Conservation (phyloP, 2,329 filamentous ascomycete species). For the Xylaria sp. region DNA sequence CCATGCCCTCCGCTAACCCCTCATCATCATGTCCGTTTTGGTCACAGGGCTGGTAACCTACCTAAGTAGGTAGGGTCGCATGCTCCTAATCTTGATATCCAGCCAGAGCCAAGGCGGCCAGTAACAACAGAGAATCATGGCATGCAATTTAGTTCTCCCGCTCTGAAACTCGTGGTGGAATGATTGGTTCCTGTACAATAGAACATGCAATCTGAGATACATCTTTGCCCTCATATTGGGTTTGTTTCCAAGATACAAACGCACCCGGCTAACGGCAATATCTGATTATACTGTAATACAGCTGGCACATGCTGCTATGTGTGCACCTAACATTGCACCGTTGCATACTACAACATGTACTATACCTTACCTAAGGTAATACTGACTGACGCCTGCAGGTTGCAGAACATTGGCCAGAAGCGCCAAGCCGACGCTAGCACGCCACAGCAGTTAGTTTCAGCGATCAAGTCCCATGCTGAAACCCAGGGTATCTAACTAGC, state of each 20-base stretch:
- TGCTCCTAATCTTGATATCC: background rate
- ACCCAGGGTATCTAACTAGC: conserved; percentile 6
- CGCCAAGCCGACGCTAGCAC: conserved; percentile 27
- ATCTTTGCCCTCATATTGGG: background rate
- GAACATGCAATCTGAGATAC: background rate
- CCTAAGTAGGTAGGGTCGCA: no score
- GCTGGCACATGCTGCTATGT: background rate
- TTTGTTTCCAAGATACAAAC: background rate
- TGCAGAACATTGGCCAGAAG: background rate
- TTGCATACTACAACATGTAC: background rate
- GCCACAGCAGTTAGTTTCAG: conserved; percentile 25
- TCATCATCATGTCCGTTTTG: conserved; percentile 9
- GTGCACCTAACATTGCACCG: background rate
- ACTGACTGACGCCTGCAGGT: no score
- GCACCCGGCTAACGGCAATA: background rate
- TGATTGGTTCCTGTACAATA: conserved; percentile 36
- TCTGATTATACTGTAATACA: no score
- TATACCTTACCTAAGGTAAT: no score
- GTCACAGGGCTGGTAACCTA: conserved; percentile 19
- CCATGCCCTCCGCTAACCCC: conserved; percentile 14
- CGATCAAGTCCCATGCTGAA: conserved; percentile 21
- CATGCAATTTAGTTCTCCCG: conserved; percentile 12
- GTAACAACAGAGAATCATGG: conserved; percentile 19
- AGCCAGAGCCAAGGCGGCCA: conserved; percentile 12
- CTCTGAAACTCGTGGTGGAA: conserved; percentile 32